phyloP scores from a whole-genome alignment of 805 yeast species.

The Zygotorulaspora danielsina region DNA sequence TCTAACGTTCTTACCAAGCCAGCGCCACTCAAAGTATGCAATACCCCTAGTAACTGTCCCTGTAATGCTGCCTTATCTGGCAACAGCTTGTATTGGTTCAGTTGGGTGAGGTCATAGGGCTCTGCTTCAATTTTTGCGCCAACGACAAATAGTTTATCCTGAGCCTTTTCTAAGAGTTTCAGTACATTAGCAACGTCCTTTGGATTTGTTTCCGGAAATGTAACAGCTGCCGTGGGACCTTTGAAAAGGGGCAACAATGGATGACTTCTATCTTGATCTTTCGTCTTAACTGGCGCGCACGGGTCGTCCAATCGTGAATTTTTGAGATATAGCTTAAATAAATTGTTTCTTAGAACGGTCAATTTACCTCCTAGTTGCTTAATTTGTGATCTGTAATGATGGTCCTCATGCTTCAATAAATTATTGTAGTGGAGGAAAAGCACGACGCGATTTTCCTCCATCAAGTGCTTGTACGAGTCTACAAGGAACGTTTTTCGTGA shows the following conservation, averaged over 20 bases:
- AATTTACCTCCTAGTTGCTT: slow-evolving; percentile 62
- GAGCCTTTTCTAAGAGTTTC: slow-evolving; percentile 55
- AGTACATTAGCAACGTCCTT: slow-evolving; percentile 55
- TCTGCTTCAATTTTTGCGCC: slow-evolving; percentile 79
- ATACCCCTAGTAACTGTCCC: slow-evolving; percentile 75
- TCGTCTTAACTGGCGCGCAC: slow-evolving; percentile 49
- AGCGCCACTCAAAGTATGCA: slow-evolving; percentile 83
- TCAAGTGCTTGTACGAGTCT: slow-evolving; percentile 69
- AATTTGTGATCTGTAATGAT: slow-evolving; percentile 57
- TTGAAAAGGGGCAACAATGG: slow-evolving; percentile 65
- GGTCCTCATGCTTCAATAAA: slow-evolving; percentile 64
- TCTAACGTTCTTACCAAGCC: slow-evolving; percentile 81
- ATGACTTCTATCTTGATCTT: slow-evolving; percentile 45
- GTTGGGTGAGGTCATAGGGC: slow-evolving; percentile 47
- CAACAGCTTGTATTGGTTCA: slow-evolving; percentile 64
- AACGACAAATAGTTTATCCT: slow-evolving; percentile 71
- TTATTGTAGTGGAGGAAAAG: slow-evolving; percentile 84
- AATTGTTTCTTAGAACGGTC: slow-evolving; percentile 59
- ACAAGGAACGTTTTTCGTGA: slow-evolving; percentile 84
- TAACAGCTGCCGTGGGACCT: slow-evolving; percentile 84
- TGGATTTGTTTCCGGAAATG: slow-evolving; percentile 71
- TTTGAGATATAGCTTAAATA: slow-evolving; percentile 73
- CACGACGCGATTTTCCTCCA: slow-evolving; percentile 64
- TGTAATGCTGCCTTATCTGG: slow-evolving; percentile 70
- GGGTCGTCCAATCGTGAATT: slow-evolving; percentile 72